These are phyloP conservation scores for Boletus sp. DNA, from an alignment of 768 basidiomycete genomes.

Conservation along the genomic window DNA sequence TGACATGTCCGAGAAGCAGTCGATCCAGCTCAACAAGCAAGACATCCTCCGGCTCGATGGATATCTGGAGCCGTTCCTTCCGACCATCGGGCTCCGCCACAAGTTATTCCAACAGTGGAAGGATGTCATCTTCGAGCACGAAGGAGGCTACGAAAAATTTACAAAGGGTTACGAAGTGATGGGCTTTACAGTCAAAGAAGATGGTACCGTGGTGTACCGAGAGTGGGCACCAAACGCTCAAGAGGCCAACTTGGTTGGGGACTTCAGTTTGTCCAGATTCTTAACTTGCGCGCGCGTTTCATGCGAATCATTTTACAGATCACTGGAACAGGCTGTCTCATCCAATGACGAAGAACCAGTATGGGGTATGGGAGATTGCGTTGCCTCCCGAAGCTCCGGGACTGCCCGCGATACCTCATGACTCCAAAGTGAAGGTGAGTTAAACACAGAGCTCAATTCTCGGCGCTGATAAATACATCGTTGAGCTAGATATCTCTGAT, in stretches of 20 bases:
- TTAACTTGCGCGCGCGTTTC: not conserved
- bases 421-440: conserved; percentile 89
- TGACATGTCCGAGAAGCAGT: conserved; percentile 41
- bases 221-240: conserved; percentile 96
- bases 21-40: conserved; percentile 50
- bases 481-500: conserved; percentile 85
- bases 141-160: conserved; percentile 82
- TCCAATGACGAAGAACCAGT: conserved; percentile 80
- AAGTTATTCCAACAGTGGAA: conserved; percentile 74
- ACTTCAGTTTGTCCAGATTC: conserved; percentile 77
- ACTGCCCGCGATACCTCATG: conserved; percentile 84
- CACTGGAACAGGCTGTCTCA: conserved; percentile 84
- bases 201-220: conserved; percentile 75
- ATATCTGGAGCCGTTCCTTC: conserved; percentile 72
- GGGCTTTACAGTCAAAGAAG: conserved; percentile 70
- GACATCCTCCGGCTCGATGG: conserved; percentile 62
- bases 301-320: conserved; percentile 48
- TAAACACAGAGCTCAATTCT: not conserved
- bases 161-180: conserved; percentile 53
- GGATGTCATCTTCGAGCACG: conserved; percentile 65
- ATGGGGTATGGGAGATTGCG: conserved; percentile 87
- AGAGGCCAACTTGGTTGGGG: conserved; percentile 85
- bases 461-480: not conserved
- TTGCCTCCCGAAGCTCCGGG: conserved; percentile 68
- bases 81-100: conserved; percentile 67